Evolutionary conservation across 768 basidiomycete genomes (phyloP).

Genomic region (Macrolepiota dolichaula): DNA sequence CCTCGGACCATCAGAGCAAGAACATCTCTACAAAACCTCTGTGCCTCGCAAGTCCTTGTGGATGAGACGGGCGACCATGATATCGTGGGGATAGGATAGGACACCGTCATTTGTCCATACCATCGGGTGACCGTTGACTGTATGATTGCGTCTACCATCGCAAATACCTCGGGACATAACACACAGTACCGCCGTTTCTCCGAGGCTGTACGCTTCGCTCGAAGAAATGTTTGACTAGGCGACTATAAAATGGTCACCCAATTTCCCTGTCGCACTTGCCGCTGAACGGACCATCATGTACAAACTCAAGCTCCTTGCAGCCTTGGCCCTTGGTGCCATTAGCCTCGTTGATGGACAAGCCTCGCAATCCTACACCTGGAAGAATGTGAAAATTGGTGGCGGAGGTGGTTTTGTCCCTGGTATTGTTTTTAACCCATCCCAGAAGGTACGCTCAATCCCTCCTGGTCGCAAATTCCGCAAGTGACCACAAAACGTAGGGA

Average conservation of each 20-base stretch:
- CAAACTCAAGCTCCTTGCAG: conserved; percentile 27
- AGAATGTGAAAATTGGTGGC: conserved; percentile 55
- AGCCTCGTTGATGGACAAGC: conserved; percentile 30
- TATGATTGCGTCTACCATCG: background rate
- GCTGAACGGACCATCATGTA: conserved; percentile 22
- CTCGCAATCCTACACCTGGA: conserved; percentile 57
- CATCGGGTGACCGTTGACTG: background rate
- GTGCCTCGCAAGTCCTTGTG: background rate
- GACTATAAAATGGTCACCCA: conserved; percentile 1
- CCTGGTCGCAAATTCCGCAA: background rate
- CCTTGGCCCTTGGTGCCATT: conserved; percentile 24
- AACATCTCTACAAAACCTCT: conserved; percentile 5
- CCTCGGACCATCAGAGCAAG: background rate
- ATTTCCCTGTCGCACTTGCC: background rate
- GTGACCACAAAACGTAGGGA: conserved; percentile 29
- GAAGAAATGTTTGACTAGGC: background rate
- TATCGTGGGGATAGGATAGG: background rate
- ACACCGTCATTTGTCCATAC: background rate
- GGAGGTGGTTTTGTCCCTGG: conserved; percentile 51
- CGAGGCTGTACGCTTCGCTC: background rate
- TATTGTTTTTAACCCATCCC: conserved; percentile 58
- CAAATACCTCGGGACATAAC: background rate
- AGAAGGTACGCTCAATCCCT: conserved; percentile 28
- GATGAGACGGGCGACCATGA: background rate
- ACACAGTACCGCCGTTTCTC: background rate